phyloP scores from a whole-genome alignment of 2,329 filamentous ascomycete genomes.

The Trichoderma koningiopsis region DNA sequence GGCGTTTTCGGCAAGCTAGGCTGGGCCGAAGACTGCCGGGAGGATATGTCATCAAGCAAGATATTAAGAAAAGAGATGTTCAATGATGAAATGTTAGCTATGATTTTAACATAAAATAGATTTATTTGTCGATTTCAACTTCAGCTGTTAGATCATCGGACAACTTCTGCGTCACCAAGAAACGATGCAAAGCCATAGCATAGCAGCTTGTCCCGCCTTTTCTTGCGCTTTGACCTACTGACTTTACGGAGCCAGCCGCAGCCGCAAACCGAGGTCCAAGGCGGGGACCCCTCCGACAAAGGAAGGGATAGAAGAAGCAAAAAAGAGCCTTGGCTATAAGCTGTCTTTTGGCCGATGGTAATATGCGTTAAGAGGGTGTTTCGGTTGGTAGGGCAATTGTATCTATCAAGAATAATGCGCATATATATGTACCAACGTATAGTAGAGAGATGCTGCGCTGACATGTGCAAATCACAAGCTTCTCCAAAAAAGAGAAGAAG shows the following conservation, averaged over 20 bases:
- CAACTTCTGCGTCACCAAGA: not conserved
- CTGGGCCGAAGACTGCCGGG: not conserved
- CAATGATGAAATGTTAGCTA: not conserved
- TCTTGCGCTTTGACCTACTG: slow-evolving; percentile 2
- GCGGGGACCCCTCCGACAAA: slow-evolving; percentile 1
- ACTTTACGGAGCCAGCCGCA: not conserved
- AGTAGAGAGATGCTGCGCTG: not conserved
- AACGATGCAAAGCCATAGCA: not conserved
- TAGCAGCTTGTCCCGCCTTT: not conserved
- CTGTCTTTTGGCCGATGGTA: not conserved
- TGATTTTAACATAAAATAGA: too few relatives aligned
- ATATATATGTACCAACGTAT: not conserved
- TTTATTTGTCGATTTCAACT: too few relatives aligned
- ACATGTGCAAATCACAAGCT: not conserved
- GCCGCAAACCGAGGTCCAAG: slow-evolving; percentile 20
- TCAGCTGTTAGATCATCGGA: too few relatives aligned
- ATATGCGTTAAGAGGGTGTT: slow-evolving; percentile 10
- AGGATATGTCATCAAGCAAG: not conserved
- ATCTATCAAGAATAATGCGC: not conserved
- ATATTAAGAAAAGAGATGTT: not conserved
- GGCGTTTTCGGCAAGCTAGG: not conserved
- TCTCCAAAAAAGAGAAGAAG: not conserved
- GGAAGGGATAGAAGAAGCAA: not conserved
- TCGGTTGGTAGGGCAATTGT: not conserved
- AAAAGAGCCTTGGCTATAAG: not conserved